Evolutionary conservation across 2,329 filamentous ascomycete genomes (phyloP).

Genomic region (Hymenoscyphus linearis): DNA sequence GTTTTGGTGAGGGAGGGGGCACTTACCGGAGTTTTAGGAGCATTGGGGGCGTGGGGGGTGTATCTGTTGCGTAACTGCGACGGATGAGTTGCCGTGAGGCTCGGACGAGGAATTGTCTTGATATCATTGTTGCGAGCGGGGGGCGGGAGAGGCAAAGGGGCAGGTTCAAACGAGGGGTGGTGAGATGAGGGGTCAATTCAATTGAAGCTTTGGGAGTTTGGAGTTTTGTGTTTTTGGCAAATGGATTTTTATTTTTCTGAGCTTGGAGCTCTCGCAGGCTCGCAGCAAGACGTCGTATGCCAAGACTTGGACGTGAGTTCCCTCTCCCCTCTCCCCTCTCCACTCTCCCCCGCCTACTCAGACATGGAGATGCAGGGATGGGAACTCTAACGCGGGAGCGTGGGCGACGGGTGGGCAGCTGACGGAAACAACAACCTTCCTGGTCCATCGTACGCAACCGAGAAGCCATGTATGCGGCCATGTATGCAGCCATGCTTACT

Average conservation of each 20-base stretch:
- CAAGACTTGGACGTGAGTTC: not conserved
- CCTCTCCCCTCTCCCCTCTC: no score
- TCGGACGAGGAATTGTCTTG: slow-evolving; percentile 16
- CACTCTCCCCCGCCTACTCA: not conserved
- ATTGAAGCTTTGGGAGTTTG: not conserved
- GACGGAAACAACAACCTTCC: not conserved
- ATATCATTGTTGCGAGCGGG: slow-evolving; percentile 14
- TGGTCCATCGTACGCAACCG: no score
- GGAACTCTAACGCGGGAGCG: not conserved
- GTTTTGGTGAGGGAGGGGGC: not conserved
- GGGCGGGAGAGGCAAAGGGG: not conserved
- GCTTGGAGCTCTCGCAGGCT: not conserved
- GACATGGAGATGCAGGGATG: not conserved
- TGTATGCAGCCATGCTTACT: no score
- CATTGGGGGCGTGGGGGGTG: slow-evolving; percentile 30
- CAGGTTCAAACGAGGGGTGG: not conserved
- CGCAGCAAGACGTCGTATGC: no score
- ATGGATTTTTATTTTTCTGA: not conserved
- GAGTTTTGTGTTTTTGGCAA: not conserved
- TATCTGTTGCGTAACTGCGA: slow-evolving; percentile 26
- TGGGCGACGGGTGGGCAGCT: no score
- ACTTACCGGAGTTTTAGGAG: slow-evolving; percentile 34
- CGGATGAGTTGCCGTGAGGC: slow-evolving; percentile 20
- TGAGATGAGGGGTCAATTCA: not conserved
- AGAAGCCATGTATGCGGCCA: no score